Percentiles rank a stretch among this genome's conserved stretches.
These are phyloP conservation scores for Oryza meridionalis DNA, from an alignment of 176 grass and related monocot genomes.

Conservation along the genomic window DNA sequence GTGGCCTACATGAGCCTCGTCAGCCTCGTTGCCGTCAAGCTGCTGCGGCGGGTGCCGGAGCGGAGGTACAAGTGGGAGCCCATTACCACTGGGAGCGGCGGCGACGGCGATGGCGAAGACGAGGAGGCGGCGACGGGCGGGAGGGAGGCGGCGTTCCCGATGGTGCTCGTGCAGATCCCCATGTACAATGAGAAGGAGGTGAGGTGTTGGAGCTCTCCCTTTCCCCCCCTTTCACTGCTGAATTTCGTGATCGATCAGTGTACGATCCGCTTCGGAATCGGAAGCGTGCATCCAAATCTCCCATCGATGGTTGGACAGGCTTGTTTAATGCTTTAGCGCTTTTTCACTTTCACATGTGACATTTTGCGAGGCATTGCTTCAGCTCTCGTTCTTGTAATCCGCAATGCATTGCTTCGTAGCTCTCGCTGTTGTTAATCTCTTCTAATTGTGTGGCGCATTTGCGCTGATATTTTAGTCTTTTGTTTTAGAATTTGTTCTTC, in stretches of 20 bases:
- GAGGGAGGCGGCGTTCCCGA: constrained; percentile 32
- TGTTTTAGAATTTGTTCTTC: neutral
- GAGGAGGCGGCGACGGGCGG: constrained; percentile 34
- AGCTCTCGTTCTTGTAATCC: neutral
- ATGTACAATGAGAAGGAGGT: constrained; percentile 90
- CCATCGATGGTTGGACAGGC: neutral
- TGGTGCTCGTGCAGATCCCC: constrained; percentile 98
- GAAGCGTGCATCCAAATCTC: neutral
- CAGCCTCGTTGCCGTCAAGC: constrained; percentile 50
- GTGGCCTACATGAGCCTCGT: constrained; percentile 66
- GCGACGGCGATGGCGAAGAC: neutral
- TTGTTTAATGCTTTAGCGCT: neutral
- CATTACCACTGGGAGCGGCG: constrained; percentile 25
- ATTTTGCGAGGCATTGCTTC: neutral
- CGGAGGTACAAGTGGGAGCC: constrained; percentile 73
- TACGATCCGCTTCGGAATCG: neutral
- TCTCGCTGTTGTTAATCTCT: neutral
- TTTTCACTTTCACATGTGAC: constrained; percentile 8
- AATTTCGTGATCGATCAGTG: neutral
- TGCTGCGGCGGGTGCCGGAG: constrained; percentile 61
- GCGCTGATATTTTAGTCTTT: neutral
- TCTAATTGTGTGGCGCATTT: neutral
- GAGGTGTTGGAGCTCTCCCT: constrained; percentile 43
- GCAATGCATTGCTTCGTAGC: neutral
- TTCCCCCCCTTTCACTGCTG: neutral